These are phyloP conservation scores for Suillus lakei DNA, from an alignment of 768 basidiomycete genomes.

Conservation along the genomic window DNA sequence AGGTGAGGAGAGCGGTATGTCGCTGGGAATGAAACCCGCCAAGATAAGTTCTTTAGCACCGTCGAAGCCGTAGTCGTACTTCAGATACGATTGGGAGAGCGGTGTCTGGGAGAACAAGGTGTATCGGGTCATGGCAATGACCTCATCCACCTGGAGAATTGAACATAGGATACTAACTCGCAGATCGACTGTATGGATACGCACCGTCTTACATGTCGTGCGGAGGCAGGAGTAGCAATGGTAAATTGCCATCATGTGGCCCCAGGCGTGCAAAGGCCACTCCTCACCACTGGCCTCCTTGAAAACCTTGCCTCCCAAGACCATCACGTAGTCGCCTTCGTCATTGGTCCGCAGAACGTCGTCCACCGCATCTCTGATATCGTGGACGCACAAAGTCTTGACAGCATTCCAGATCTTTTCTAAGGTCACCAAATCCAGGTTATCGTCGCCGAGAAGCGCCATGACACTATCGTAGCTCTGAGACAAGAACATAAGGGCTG, in stretches of 20 bases:
- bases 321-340: constrained; percentile 32
- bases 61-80: constrained; percentile 27
- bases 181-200: background rate
- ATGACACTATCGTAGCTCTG: constrained; percentile 37
- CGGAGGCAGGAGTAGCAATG: constrained; percentile 39
- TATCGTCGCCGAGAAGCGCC: constrained; percentile 33
- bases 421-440: constrained; percentile 34
- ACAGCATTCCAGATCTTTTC: constrained; percentile 41
- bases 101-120: constrained; percentile 22
- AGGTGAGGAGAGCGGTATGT: constrained; percentile 25
- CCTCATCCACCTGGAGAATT: constrained; percentile 30
- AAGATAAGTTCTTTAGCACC: constrained; percentile 32
- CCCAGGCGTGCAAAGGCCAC: constrained; percentile 42
- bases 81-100: constrained; percentile 23
- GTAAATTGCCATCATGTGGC: constrained; percentile 35
- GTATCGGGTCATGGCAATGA: constrained; percentile 36
- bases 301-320: constrained; percentile 40
- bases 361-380: constrained; percentile 34
- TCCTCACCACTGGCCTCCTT: constrained; percentile 29
- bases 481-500: constrained; percentile 42
- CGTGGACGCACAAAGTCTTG: constrained; percentile 30
- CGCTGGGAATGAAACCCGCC: constrained; percentile 35
- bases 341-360: constrained; percentile 35
- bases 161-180: background rate
- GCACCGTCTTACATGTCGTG: constrained; percentile 35